Evolutionary conservation across 2,329 filamentous ascomycete genomes (phyloP).

Genomic region (Capronia epimyces): DNA sequence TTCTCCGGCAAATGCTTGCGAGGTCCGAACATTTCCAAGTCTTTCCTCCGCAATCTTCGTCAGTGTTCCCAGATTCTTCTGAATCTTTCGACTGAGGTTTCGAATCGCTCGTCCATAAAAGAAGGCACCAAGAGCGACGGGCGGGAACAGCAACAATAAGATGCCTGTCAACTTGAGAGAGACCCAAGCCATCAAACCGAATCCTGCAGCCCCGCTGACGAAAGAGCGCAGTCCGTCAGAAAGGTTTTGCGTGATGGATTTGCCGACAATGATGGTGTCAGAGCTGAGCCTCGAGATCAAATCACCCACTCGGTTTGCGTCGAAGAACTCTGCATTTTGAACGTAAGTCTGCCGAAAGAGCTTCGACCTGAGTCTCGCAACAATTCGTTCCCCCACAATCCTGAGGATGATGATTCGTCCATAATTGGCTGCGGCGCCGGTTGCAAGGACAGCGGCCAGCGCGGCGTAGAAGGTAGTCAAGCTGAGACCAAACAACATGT

Average conservation of each 20-base stretch:
- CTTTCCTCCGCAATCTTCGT: slow-evolving; percentile 98
- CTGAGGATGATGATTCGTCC: slow-evolving; percentile 86
- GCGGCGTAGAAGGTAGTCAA: slow-evolving; percentile 83
- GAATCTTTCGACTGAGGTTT: slow-evolving; percentile 84
- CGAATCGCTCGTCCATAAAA: slow-evolving; percentile 86
- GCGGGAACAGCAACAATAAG: slow-evolving; percentile 79
- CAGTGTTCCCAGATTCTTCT: slow-evolving; percentile 84
- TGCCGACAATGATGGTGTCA: slow-evolving; percentile 95
- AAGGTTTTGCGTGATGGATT: slow-evolving; percentile 95
- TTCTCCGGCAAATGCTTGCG: slow-evolving; percentile 92
- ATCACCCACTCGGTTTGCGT: slow-evolving; percentile 93
- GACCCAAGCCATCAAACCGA: slow-evolving; percentile 92
- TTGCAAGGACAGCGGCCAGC: slow-evolving; percentile 67
- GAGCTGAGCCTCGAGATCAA: slow-evolving; percentile 91
- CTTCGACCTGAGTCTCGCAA: slow-evolving; percentile 79
- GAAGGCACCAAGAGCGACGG: slow-evolving; percentile 83
- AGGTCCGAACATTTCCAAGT: slow-evolving; percentile 93
- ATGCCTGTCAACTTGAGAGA: slow-evolving; percentile 85
- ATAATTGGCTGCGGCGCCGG: slow-evolving; percentile 88
- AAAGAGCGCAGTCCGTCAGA: slow-evolving; percentile 89
- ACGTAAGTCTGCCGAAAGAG: slow-evolving; percentile 87
- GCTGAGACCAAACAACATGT: slow-evolving; percentile 73
- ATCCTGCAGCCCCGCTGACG: slow-evolving; percentile 84
- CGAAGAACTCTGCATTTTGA: slow-evolving; percentile 93
- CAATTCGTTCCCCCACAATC: slow-evolving; percentile 91